Base-by-base conservation (phyloP, 2,329 filamentous ascomycete genomes). In the Sclerotinia subarctica region DNA sequence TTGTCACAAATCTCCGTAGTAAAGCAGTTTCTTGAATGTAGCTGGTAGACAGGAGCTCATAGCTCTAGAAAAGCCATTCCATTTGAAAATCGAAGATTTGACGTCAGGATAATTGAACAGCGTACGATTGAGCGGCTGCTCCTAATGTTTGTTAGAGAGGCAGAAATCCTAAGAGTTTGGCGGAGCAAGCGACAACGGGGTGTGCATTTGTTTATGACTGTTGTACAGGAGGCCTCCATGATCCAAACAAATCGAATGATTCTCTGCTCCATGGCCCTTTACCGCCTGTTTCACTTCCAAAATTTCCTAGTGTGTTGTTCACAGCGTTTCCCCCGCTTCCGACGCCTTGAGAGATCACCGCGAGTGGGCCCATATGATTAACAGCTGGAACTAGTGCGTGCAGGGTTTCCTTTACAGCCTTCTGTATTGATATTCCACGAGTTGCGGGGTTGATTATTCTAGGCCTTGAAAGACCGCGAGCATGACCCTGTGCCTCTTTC, bases 251-350 rank as follows among this genome's bases (percentile, higher is more conserved):
- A 72, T 79, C 78, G 64, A 76, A 76, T 5, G 77, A 73, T 69
- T 78, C 77, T 47, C 75, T 72, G 70, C 77, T 78, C 78, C 78
- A 79, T 6, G 78, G 74, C 1, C 77, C 77, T 13, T 47, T 62
- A 5, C 19, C 21, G 24, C 24, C 65, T 29, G 19, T 3, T 38
- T 63, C 47, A 35, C 19, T 17, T 11, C 38, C 35, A 17, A 6
- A 5, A 51, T 52, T 11, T 38, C 17, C 54, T 44, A 24, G 21
- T 21, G 17, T 35, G 17, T 29, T 35, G 29, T 17, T 46, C 8
- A n/a, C 52, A 15, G 15, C 19, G 19, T 53, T 53, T 6, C 32
- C 68, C 51, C 66, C 56, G 69, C 38, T 56, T 29, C 65, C 49
- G 42, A 46, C 38, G 35, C 19, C 42, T 26, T n/a, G 62, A 44